These are phyloP conservation scores for Trichoderma virens DNA, from an alignment of 495 filamentous ascomycete genomes.

Conservation along the genomic window DNA sequence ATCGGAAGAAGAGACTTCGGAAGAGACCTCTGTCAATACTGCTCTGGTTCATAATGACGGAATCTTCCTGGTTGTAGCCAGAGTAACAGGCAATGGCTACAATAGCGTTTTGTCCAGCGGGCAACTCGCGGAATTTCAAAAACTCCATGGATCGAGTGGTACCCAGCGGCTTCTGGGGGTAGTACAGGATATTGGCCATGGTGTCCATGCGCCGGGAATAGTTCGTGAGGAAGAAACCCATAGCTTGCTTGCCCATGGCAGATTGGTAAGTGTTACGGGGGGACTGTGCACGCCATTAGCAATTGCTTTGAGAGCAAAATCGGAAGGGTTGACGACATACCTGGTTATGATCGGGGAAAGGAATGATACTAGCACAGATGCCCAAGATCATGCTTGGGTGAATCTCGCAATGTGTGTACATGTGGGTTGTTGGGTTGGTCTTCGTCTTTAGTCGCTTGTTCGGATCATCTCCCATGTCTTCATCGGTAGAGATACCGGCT, in stretches of 20 bases:
- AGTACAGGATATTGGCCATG: slow-evolving; percentile 98
- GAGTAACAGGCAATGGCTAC: slow-evolving; percentile 96
- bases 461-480: slow-evolving; percentile 26
- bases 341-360: slow-evolving; percentile 98
- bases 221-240: slow-evolving; percentile 98
- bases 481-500: slow-evolving; percentile 43
- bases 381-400: slow-evolving; percentile 98
- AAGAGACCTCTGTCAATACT: slow-evolving; percentile 95
- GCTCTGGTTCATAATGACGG: slow-evolving; percentile 99
- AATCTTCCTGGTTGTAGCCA: slow-evolving; percentile 99
- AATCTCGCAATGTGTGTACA: slow-evolving; percentile 97
- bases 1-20: slow-evolving; percentile 95
- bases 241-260: slow-evolving; percentile 99
- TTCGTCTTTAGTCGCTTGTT: slow-evolving; percentile 81
- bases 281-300: slow-evolving; percentile 44
- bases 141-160: slow-evolving; percentile 98
- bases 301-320: not conserved
- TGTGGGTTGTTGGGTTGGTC: slow-evolving; percentile 72
- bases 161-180: slow-evolving; percentile 93
- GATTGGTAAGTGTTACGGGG: slow-evolving; percentile 99
- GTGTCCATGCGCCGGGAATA: slow-evolving; percentile 96
- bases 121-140: slow-evolving; percentile 92
- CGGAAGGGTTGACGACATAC: slow-evolving; percentile 27
- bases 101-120: slow-evolving; percentile 96
- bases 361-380: slow-evolving; percentile 97